A percentile compares a stretch with the other conserved stretches of the same genome.
phyloP scores from a whole-genome alignment of 2,329 filamentous ascomycete genomes.

The Ceratocystis albifundus region DNA sequence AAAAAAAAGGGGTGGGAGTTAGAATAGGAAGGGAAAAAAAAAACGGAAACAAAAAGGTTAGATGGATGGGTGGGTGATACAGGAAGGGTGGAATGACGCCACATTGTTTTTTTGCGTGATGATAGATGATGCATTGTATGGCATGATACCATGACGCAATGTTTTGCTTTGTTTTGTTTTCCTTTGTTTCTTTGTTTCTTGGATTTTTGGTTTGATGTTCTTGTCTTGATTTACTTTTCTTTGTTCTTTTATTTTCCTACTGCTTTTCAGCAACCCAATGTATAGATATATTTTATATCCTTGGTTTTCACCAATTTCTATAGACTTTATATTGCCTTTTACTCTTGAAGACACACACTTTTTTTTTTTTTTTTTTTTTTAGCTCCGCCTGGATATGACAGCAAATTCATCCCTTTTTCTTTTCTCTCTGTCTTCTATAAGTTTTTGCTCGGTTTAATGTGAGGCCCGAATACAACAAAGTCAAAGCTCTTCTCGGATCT shows the following conservation, averaged over 20 bases:
- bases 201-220: not conserved
- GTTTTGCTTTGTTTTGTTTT: not conserved
- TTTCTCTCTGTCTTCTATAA: not conserved
- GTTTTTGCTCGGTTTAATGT: not conserved
- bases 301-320: not conserved
- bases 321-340: not conserved
- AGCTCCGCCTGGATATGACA: not conserved
- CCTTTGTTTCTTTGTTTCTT: constrained; percentile 16
- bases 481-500: not conserved
- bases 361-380: not conserved
- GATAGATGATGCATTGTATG: constrained; percentile 12
- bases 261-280: constrained; percentile 5
- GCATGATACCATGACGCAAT: constrained; percentile 10
- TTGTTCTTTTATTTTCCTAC: not conserved
- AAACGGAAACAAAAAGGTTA: not conserved
- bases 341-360: not conserved
- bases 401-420: not conserved
- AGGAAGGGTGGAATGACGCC: constrained; percentile 1
- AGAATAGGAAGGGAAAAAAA: not conserved
- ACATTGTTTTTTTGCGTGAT: constrained; percentile 6
- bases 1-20: not conserved
- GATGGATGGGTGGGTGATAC: not conserved
- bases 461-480: not conserved
- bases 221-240: not conserved
- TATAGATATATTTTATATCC: not conserved